Evolutionary conservation across 371 early-diverging fungal genomes (phyloP).

Genomic region (Chytridiales sp.): DNA sequence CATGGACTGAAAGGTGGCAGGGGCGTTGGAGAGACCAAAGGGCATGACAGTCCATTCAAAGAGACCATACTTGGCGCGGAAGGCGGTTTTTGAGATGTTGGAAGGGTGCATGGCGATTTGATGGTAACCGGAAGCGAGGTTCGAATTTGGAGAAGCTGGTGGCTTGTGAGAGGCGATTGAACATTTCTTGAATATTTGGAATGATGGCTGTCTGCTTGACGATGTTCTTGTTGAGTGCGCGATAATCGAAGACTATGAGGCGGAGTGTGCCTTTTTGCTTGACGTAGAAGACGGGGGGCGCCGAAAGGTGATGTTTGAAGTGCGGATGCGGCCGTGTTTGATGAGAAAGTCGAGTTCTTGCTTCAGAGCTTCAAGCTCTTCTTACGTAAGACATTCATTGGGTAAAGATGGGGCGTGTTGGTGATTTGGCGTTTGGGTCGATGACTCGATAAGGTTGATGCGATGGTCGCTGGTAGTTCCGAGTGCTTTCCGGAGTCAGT

Average conservation of each 20-base stretch:
- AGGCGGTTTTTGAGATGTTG: constrained; percentile 19
- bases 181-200: background rate
- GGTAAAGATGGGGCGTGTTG: no score
- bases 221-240: constrained; percentile 50
- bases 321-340: background rate
- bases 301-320: constrained; percentile 48
- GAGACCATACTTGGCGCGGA: constrained; percentile 33
- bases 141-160: background rate
- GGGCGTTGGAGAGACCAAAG: constrained; percentile 47
- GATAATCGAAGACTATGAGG: constrained; percentile 50
- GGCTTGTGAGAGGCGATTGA: background rate
- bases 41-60: constrained; percentile 56
- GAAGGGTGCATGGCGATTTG: background rate
- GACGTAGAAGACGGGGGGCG: constrained; percentile 51
- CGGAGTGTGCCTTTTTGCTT: constrained; percentile 20
- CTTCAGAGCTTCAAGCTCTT: no score
- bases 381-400: no score
- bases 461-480: no score
- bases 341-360: constrained; percentile 12
- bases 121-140: constrained; percentile 28
- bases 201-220: constrained; percentile 30
- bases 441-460: no score
- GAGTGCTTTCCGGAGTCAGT: no score
- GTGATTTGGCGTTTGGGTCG: no score
- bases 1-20: constrained; percentile 44